Evolutionary conservation across 208 protist species (phyloP).

Genomic region (Crithidia fasciculata): DNA sequence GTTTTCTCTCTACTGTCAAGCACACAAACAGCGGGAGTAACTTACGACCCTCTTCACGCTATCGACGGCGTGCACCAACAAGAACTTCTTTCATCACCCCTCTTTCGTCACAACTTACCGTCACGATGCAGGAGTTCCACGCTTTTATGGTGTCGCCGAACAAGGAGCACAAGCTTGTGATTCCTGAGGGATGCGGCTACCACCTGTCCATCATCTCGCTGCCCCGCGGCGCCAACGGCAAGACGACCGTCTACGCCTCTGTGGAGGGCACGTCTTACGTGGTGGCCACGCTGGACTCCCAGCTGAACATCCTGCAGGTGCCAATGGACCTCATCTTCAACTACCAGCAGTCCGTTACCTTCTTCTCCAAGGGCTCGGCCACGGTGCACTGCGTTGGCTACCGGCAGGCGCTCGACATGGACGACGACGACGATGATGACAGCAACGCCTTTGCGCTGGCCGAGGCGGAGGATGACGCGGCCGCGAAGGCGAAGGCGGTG

Average conservation of each 20-base stretch:
- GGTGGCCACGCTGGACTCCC: slow-evolving; percentile 71
- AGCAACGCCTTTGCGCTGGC: slow-evolving; percentile 15
- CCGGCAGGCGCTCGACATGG: slow-evolving; percentile 66
- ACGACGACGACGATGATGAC: slow-evolving; percentile 46
- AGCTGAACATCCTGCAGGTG: slow-evolving; percentile 64
- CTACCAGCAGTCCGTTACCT: slow-evolving; percentile 70
- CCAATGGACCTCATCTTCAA: slow-evolving; percentile 86
- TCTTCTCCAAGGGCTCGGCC: slow-evolving; percentile 78
- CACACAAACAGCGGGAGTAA: too few species aligned
- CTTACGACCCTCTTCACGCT: too few species aligned
- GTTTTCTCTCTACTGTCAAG: too few species aligned
- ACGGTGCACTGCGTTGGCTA: slow-evolving; percentile 85
- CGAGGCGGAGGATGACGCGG: slow-evolving; percentile 28
- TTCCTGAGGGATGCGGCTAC: slow-evolving; percentile 61
- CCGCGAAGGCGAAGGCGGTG: slow-evolving; percentile 1
- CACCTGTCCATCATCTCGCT: slow-evolving; percentile 80
- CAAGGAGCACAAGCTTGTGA: slow-evolving; percentile 67
- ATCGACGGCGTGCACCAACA: too few species aligned
- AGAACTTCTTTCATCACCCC: too few species aligned
- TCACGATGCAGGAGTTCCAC: slow-evolving; percentile 81
- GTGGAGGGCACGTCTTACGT: slow-evolving; percentile 86
- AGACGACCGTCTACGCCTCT: slow-evolving; percentile 76
- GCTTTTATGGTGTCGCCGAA: slow-evolving; percentile 74
- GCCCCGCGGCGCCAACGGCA: slow-evolving; percentile 65
- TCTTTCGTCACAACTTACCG: too few species aligned